A percentile compares a stretch with the other conserved stretches of the same genome.
These are phyloP conservation scores for Saturnispora galanensis DNA, from an alignment of 805 yeast genomes.

Conservation along the genomic window DNA sequence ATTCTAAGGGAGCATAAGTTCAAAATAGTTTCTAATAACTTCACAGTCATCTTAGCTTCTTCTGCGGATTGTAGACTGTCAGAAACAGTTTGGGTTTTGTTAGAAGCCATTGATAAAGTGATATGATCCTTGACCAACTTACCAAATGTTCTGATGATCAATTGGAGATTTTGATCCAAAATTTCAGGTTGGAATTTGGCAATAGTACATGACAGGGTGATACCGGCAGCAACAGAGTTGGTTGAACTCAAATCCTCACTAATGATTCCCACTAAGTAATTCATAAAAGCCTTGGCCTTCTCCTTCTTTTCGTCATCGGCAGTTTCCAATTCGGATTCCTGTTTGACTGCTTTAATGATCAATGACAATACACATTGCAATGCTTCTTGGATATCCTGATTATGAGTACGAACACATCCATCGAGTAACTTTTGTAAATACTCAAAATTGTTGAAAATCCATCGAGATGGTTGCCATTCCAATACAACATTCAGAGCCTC, in stretches of 20 bases:
- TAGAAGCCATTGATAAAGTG: slow-evolving; percentile 43
- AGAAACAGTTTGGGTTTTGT: slow-evolving; percentile 18
- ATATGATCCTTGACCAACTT: slow-evolving; percentile 84
- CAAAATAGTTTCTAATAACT: slow-evolving; percentile 63
- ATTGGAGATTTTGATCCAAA: slow-evolving; percentile 65
- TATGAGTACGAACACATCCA: slow-evolving; percentile 71
- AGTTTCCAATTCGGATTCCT: slow-evolving; percentile 41
- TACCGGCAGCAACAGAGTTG: slow-evolving; percentile 80
- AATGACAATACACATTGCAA: slow-evolving; percentile 65
- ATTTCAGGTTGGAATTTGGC: slow-evolving; percentile 64
- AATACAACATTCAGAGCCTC: slow-evolving; percentile 81
- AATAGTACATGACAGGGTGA: slow-evolving; percentile 72
- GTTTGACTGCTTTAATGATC: slow-evolving; percentile 56
- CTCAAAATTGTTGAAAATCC: slow-evolving; percentile 67
- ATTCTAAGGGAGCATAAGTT: slow-evolving; percentile 74
- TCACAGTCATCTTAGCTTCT: slow-evolving; percentile 75
- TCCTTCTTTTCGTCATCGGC: slow-evolving; percentile 37
- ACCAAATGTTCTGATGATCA: slow-evolving; percentile 78
- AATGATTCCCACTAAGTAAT: slow-evolving; percentile 54
- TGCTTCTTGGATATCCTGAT: slow-evolving; percentile 80
- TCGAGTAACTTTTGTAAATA: slow-evolving; percentile 68
- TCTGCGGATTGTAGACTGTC: slow-evolving; percentile 31
- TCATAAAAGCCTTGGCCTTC: slow-evolving; percentile 45
- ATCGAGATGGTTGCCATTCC: slow-evolving; percentile 62
- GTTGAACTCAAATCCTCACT: slow-evolving; percentile 66